Evolutionary conservation across 345 rosid genomes (phyloP).

Genomic region (Gossypium australe): DNA sequence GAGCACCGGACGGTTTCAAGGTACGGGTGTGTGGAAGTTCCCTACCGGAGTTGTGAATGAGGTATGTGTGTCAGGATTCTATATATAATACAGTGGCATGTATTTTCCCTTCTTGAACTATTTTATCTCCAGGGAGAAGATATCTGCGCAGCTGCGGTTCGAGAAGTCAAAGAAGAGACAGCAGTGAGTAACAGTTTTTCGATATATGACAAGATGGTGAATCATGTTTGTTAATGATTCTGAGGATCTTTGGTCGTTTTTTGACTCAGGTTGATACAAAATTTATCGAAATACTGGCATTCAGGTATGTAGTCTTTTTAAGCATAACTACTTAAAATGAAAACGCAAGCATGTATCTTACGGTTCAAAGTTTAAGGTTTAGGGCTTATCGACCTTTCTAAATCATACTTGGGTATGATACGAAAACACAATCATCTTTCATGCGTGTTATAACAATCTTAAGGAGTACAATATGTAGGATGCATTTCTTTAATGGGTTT

Average conservation of each 20-base stretch:
- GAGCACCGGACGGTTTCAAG: constrained; percentile 48
- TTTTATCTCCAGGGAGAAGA: constrained; percentile 67
- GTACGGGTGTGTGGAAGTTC: constrained; percentile 73
- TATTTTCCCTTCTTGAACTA: neutral
- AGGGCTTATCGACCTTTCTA: neutral
- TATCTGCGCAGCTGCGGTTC: constrained; percentile 58
- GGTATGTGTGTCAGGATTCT: constrained; percentile 30
- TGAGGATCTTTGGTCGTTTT: neutral
- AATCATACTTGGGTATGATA: neutral
- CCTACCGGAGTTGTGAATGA: constrained; percentile 83
- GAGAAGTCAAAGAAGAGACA: constrained; percentile 95
- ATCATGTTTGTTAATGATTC: neutral
- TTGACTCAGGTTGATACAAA: constrained; percentile 67
- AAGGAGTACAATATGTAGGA: neutral
- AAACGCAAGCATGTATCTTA: neutral
- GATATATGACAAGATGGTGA: neutral
- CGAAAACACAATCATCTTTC: neutral
- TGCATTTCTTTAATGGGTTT: too few species aligned
- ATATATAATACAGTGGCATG: neutral
- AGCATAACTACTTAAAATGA: neutral
- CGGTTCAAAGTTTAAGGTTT: neutral
- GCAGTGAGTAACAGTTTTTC: constrained; percentile 44
- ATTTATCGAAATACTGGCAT: constrained; percentile 69
- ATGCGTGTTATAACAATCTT: neutral
- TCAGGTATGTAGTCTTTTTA: constrained; percentile 47